Percentiles rank a stretch among this genome's conserved stretches.
These are phyloP conservation scores for Sphaerulina vaccinii DNA, from an alignment of 2,329 filamentous ascomycete genomes.

Conservation along the genomic window DNA sequence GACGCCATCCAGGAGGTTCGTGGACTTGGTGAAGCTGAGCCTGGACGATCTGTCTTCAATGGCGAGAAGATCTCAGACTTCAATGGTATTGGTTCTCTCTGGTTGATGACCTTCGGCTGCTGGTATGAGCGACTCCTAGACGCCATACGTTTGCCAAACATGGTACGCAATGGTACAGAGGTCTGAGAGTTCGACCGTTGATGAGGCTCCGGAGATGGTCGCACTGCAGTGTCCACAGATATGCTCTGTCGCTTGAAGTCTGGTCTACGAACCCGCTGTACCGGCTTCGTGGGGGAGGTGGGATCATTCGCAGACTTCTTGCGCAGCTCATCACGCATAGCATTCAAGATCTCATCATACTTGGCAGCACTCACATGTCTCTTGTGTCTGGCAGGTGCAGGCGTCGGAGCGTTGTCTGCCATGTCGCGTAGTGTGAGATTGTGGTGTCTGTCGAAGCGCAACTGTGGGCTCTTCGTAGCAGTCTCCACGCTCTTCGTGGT, in stretches of 20 bases:
- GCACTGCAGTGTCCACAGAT: conserved; percentile 17
- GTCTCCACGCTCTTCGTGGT: conserved; percentile 10
- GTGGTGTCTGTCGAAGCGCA: conserved; percentile 34
- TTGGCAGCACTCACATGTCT: conserved; percentile 22
- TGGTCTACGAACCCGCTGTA: conserved; percentile 16
- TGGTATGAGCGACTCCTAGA: conserved; percentile 33
- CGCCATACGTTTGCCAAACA: conserved; percentile 28
- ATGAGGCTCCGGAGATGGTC: conserved; percentile 20
- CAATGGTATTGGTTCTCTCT: conserved; percentile 33
- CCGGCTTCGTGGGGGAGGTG: conserved; percentile 15
- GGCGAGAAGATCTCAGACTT: conserved; percentile 39
- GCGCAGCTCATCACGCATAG: conserved; percentile 38
- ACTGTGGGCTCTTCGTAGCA: conserved; percentile 9
- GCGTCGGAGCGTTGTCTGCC: conserved; percentile 13
- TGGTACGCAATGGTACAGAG: conserved; percentile 30
- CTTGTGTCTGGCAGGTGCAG: conserved; percentile 17
- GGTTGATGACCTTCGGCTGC: conserved; percentile 34
- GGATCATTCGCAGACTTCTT: conserved; percentile 23
- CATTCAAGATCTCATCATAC: conserved; percentile 37
- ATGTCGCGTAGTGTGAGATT: conserved; percentile 32
- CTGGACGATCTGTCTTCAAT: conserved; percentile 31
- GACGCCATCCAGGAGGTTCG: conserved; percentile 22
- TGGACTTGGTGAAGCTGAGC: conserved; percentile 11
- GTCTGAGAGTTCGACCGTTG: conserved; percentile 30
- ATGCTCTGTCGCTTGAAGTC: conserved; percentile 15